Base-by-base conservation (phyloP, 106 monocot species). In the Triglochin maritima region DNA sequence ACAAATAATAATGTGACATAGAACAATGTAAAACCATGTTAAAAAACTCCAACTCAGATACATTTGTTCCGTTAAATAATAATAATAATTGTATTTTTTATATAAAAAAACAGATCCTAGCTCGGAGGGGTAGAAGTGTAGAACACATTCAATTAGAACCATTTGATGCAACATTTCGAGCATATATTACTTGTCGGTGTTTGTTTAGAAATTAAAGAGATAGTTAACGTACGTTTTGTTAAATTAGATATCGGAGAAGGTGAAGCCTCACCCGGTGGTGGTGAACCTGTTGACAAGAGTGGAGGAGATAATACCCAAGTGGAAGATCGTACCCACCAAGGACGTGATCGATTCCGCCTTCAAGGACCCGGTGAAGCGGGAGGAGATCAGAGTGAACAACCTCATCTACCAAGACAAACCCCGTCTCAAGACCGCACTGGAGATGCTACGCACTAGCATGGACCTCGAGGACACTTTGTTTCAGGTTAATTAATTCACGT, bases 291-390 rank as follows among this genome's bases (percentile, higher is more conserved):
- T 98, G 59, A 88, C 88, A 3, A 73, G 59, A 47, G 71, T 98
- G 29, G 91, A 88, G 67, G 98, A 98, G 43, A 79, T 98, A 63
- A 92, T 98, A 42, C 98, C 98, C 15, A 88, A 84, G 63, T 98
- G 98, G 98, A 98, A 98, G 70, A 92, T 98, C 50, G 98, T 98
- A 45, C 98, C 98, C 17, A 86, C 84, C 47, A 98, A 86, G 46
- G 98, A 98, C 54, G 84, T 98, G 57, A 86, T 92, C 47, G 81
- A 98, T 62, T 82, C 88, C 0, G 86, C 86, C 12, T 98, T 92
- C 79, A 91, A 92, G 47, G 98, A 98, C 54, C 98, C 91, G 8
- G 53, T 79, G 71, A 98, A 98, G 56, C 86, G 91, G 1, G 86
- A 89, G 71, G 71, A 86, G 86, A 92, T 98, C 14, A 13, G 56